Percentiles rank a stretch among this genome's conserved stretches.
phyloP scores from a whole-genome alignment of 2,329 filamentous ascomycete genomes.

The Curvularia sp. region DNA sequence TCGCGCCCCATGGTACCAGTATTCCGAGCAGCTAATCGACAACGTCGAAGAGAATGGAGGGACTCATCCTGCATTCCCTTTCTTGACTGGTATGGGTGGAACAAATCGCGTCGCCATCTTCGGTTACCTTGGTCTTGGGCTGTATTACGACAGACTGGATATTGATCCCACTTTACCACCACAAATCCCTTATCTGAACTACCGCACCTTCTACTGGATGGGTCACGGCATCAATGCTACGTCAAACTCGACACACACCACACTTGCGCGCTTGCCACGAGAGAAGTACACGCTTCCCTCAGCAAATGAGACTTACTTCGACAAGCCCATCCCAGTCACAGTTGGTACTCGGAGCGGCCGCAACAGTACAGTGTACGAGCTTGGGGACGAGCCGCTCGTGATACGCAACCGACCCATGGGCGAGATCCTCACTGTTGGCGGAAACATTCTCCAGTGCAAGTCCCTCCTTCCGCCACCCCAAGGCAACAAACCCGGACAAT shows the following conservation, averaged over 20 bases:
- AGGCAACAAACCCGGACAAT: constrained; percentile 67
- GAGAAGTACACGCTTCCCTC: constrained; percentile 55
- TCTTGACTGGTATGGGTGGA: constrained; percentile 74
- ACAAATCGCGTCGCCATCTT: constrained; percentile 71
- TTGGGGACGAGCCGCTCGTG: constrained; percentile 60
- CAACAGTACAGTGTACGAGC: constrained; percentile 49
- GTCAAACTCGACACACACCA: constrained; percentile 71
- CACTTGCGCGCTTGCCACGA: constrained; percentile 59
- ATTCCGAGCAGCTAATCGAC: constrained; percentile 72
- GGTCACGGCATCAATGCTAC: constrained; percentile 68
- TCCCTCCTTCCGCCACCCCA: constrained; percentile 51
- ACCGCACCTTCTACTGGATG: constrained; percentile 71
- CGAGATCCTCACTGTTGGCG: constrained; percentile 59
- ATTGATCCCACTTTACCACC: constrained; percentile 70
- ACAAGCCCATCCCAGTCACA: constrained; percentile 64
- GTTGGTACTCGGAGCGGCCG: constrained; percentile 55
- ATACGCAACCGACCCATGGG: constrained; percentile 66
- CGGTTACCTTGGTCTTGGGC: constrained; percentile 70
- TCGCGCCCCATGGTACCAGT: constrained; percentile 72
- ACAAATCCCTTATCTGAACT: constrained; percentile 66
- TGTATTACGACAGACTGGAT: constrained; percentile 65
- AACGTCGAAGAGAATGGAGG: constrained; percentile 67
- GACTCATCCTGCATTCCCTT: constrained; percentile 73
- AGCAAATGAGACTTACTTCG: constrained; percentile 63
- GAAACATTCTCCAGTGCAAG: constrained; percentile 71